Evolutionary conservation across 2,329 filamentous ascomycete species (phyloP), one percentile per base, ranked within the genome.

Genomic region (Ophiocordyceps unilateralis): DNA sequence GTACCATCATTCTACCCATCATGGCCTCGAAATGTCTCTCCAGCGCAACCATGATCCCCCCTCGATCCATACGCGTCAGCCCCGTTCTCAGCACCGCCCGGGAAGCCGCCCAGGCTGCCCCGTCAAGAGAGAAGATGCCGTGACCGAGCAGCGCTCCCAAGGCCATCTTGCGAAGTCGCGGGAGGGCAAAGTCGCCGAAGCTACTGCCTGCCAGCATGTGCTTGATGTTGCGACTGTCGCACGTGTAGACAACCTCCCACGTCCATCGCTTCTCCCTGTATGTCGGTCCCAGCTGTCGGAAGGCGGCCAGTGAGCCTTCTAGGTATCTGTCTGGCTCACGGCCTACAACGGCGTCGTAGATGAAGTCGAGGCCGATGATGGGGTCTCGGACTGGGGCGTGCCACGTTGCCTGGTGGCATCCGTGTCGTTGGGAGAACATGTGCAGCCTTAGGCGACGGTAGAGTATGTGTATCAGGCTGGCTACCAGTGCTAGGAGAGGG

Each of bases 161-260:
- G 22, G 58, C 59, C 4, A 56, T 49, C 2, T 57, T 53, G 15
- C 66, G 55, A 46, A 61, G 49, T 28, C 50, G 51, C 10, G 58
- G 65, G 22, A 62, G 62, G 26, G 57, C 53, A 46, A 68, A 78
- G 44, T 76, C 69, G 2, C 62, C 53, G 46, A 73, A 75, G 19
- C 3, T 14, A 2, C 68, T 65, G 0, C 63, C 63, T 1, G 70
- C 67, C 1, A 78, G 61, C 3, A 77, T 61, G 1, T 72, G 65
- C 48, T 75, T 70, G 41, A 77, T 59, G 48, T 77, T 78, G 12
- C 64, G 63, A 1, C 64, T 60, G 21, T 76, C 72, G 36, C 59
- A 58, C 1, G 59, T 62, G 38, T 59, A 59, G 9, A 59, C 55
- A 4, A 60, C 51, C 22, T 54, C 48, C 53, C 53, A 58, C 0